Evolutionary conservation across 164 flowering plant species (phyloP).

Genomic region (Berberis thunbergii): DNA sequence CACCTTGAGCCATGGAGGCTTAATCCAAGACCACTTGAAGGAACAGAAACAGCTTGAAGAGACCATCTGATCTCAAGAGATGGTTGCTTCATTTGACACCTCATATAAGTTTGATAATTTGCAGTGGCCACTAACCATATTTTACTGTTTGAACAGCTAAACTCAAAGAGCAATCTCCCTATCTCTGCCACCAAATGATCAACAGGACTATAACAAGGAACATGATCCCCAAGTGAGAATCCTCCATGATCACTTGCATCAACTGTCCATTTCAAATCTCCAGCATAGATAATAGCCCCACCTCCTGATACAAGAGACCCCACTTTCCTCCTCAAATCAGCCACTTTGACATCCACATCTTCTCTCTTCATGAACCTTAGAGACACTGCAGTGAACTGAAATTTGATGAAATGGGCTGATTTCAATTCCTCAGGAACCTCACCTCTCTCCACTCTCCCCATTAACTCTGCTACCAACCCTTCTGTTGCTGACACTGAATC

Average conservation of each 20-base stretch:
- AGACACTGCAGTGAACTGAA: conserved; percentile 44
- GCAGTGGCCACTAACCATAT: conserved; percentile 73
- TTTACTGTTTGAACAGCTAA: conserved; percentile 22
- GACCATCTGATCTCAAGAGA: conserved; percentile 67
- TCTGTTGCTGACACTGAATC: conserved; percentile 41
- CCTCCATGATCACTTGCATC: conserved; percentile 18
- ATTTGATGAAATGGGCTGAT: conserved; percentile 41
- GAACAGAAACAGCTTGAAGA: conserved; percentile 78
- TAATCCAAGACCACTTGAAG: conserved; percentile 64
- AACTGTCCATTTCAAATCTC: conserved; percentile 73
- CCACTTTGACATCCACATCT: conserved; percentile 50
- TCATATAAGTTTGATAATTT: conserved; percentile 65
- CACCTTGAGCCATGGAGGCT: conserved; percentile 76
- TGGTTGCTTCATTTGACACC: conserved; percentile 64
- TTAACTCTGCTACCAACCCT: conserved; percentile 45
- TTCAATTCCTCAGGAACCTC: conserved; percentile 64
- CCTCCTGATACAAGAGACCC: conserved; percentile 33
- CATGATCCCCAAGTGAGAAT: conserved; percentile 6
- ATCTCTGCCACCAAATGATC: conserved; percentile 57
- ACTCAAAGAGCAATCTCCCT: conserved; percentile 43
- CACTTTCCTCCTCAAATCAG: conserved; percentile 51
- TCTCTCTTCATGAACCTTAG: conserved; percentile 66
- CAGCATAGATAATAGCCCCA: conserved; percentile 57
- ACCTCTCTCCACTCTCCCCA: conserved; percentile 51
- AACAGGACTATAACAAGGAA: conserved; percentile 36